Evolutionary conservation across 2,329 filamentous ascomycete genomes (phyloP), one percentile per base, ranked within the genome.

Genomic region (Aspergillus sp.): DNA sequence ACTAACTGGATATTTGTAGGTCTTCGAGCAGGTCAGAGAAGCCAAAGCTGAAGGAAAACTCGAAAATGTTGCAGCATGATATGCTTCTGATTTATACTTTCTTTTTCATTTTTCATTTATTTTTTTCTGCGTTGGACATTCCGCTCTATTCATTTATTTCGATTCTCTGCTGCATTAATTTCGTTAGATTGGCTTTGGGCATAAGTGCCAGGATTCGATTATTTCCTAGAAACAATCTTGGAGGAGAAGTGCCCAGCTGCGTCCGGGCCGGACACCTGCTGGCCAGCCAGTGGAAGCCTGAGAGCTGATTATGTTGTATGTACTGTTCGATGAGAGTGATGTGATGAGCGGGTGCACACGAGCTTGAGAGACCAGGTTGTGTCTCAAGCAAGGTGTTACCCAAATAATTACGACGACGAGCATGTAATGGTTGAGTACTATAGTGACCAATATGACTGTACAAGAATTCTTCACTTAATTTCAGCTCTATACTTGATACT

Each of bases 11-110:
- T 44, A 34, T 44, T 43, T 57, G 20, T 66, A 89, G 86, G 86
- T 98, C 56, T 98, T 98, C 76, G 95, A 98, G 68, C 93, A 97
- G 80, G 93, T 98, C 69, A 91, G 87, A 77, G 89, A 91, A 71
- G 89, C 89, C 64, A 90, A 88, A 70, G 82, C 85, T 32, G 88
- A 90, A 20, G 89, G 89, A 65, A 91, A 90, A 75, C 78, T 91
- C 60, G 74, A 75, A 13, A 65, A 63, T 58, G 60, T 69, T 56
- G 52, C 62, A 73, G 53, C 62, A 74, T 62, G 58, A 58, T 55
- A 49, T 53, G 52, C 45, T 62, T 58, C 42, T 58, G 56, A 51
- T 55, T 57, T 52, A 38, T 26, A 47, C 50, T 55, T 43, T 30
- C 26, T 30, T 30, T 30, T 30, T 30, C 9, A 1, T 30, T 30